phyloP scores from a whole-genome alignment of 1,284 basidiomycete genomes.

The Pseudozyma thailandica region DNA sequence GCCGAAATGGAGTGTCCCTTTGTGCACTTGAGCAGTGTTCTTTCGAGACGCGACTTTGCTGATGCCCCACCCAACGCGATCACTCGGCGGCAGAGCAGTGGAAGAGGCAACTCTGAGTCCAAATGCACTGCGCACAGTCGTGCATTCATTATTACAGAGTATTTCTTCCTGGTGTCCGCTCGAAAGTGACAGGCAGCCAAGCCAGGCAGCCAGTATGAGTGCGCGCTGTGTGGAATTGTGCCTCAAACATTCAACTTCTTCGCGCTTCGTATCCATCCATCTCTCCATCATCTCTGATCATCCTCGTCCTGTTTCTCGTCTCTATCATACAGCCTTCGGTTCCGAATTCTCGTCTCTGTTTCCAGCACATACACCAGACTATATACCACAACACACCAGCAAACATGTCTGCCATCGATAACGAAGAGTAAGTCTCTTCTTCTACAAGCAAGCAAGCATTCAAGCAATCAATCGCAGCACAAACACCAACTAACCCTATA shows the following conservation, averaged over 20 bases:
- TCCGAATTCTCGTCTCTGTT: not conserved
- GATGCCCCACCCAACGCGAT: not conserved
- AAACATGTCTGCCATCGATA: conserved; percentile 63
- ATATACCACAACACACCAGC: conserved; percentile 1
- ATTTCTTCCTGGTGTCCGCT: not conserved
- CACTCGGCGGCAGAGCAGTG: not conserved
- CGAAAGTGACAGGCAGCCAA: no score
- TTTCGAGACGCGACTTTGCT: not conserved
- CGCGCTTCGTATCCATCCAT: not conserved
- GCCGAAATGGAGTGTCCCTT: no score
- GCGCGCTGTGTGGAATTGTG: not conserved
- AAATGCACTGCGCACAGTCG: not conserved
- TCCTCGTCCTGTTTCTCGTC: not conserved
- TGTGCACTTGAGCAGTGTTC: no score
- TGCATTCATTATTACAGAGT: not conserved
- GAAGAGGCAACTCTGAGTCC: not conserved
- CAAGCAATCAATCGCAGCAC: conserved; percentile 1
- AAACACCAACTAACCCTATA: conserved; percentile 12
- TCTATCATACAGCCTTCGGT: not conserved
- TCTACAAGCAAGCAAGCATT: not conserved
- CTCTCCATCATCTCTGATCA: not conserved
- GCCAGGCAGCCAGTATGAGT: no score
- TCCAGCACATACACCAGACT: not conserved
- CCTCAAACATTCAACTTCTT: not conserved
- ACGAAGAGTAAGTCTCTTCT: conserved; percentile 66